Evolutionary conservation across 768 basidiomycete species (phyloP), one percentile per base, ranked within the genome.

Genomic region (Krasilnikovozyma curviuscula): DNA sequence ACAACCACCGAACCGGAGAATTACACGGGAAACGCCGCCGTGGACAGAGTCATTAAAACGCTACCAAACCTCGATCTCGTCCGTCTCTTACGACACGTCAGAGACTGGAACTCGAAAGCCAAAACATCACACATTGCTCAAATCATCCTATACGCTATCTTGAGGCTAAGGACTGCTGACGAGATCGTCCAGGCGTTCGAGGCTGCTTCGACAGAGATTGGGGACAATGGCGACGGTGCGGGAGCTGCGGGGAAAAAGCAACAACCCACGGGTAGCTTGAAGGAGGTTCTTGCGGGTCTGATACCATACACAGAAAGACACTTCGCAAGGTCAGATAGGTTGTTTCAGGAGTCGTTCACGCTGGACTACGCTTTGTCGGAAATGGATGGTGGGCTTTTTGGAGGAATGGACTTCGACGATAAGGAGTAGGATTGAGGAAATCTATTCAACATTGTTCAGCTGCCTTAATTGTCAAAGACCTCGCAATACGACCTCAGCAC

Each of bases 251-350:
- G 46, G 37, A 59, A 32, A 64, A 50, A 5, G 13, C 44, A 5
- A 34, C 32, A 8, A 31, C 23, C 12, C 44, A 32, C 14, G 21
- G 23, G n/a, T 23, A 67, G 68, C 27, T 61, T 83, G 43, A 77
- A 76, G 57, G 85, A 93, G 44, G 64, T 91, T 46, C 65, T 95
- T 10, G 83, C 88, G 39, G 80, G 77, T 4, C 67, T 95, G 46
- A 75, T 95, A 43, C 88, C 93, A 10, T 98, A 97, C 61, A 89
- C 89, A 8, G 85, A 91, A 61, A 73, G 93, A 44, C 93, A 98
- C 67, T 73, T 89, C 35, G 67, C 77, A 31, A 70, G 89, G 56
- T 73, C 88, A 63, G 84, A 89, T 50, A 74, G 77, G 59, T 66
- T 93, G 47, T 74, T 93, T 28, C 84, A 93, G 67, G 93, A 97